Percentiles rank a stretch among this genome's conserved stretches.
Conservation (phyloP, 148 eudicot species). For the Rheum nobile region DNA sequence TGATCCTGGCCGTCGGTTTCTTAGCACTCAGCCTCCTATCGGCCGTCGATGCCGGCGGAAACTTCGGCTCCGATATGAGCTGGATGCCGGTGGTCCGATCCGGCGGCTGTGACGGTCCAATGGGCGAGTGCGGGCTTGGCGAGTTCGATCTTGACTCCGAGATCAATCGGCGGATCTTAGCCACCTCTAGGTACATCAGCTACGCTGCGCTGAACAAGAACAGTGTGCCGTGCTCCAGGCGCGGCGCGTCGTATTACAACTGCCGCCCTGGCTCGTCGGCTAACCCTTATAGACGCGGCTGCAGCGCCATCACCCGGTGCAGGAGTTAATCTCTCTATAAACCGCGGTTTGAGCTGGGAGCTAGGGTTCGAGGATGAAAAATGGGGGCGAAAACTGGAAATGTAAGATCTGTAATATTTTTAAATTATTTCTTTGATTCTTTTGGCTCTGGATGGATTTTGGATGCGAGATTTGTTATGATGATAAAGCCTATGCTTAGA, state of each 20-base stretch:
- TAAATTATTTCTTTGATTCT: background rate
- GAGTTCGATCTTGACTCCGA: slow-evolving; percentile 24
- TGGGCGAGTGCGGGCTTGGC: slow-evolving; percentile 29
- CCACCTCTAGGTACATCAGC: slow-evolving; percentile 25
- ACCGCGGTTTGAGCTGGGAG: background rate
- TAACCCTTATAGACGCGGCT: slow-evolving; percentile 58
- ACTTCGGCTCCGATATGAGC: background rate
- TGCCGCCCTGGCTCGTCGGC: slow-evolving; percentile 50
- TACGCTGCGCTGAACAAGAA: slow-evolving; percentile 49
- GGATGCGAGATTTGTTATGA: background rate
- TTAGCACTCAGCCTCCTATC: slow-evolving; percentile 11
- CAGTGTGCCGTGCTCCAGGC: slow-evolving; percentile 43
- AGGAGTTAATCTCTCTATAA: slow-evolving; percentile 14
- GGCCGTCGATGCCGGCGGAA: slow-evolving; percentile 12
- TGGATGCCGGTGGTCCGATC: slow-evolving; percentile 5
- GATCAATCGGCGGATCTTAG: slow-evolving; percentile 18
- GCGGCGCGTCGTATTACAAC: too few relatives aligned
- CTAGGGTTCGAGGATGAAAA: background rate
- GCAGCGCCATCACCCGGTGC: slow-evolving; percentile 57
- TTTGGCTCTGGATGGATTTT: slow-evolving; percentile 5
- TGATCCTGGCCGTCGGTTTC: slow-evolving; percentile 19
- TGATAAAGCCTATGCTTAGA: background rate
- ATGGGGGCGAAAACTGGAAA: background rate
- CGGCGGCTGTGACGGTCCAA: slow-evolving; percentile 18
- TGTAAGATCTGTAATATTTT: slow-evolving; percentile 3